Evolutionary conservation across 2,329 filamentous ascomycete species (phyloP), one percentile per base, ranked within the genome.

Genomic region (Ceratocystis albifundus): DNA sequence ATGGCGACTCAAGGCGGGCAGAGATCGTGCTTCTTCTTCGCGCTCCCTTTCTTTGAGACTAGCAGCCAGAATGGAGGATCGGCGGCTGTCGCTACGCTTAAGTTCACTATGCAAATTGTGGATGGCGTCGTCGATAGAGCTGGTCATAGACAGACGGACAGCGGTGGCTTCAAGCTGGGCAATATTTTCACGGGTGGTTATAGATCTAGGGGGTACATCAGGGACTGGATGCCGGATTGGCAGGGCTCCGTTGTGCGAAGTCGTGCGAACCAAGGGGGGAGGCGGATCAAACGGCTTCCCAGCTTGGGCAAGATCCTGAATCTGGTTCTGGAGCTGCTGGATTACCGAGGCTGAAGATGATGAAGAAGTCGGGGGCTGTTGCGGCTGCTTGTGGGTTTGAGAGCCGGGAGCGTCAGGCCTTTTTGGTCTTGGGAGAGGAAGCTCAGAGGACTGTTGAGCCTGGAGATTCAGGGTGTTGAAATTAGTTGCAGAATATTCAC

Each of bases 71-170:
- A 85, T 77, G 7, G 85, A 88, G 1, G 85, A 87, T 67, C 82
- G 80, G 69, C 83, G 80, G 72, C 85, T 89, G 72, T 88, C 87
- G 72, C 80, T 83, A 70, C 84, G 81, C 75, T 89, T 89, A 72
- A 88, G 78, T 74, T 89, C 85, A 68, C 84, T 79, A 74, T 89
- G 85, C 70, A 90, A 79, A 72, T 87, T 84, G 68, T 87, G 83
- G 71, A 91, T 92, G 70, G 89, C 88, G 77, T 88, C 84, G 71
- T 88, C 88, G 72, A 91, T 88, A 69, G 88, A 89, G 69, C 86
- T 88, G 66, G 85, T 86, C 77, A 83, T 82, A 70, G 87, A 89
- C 74, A 92, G 79, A 70, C 85, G 82, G 75, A 91, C 88, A 62
- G 88, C 88, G 10, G 85, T 87, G 70, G 87, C 85, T 75, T 93